phyloP scores from a whole-genome alignment of 352 stramenopile genomes.

The Pythium folliculosum region DNA sequence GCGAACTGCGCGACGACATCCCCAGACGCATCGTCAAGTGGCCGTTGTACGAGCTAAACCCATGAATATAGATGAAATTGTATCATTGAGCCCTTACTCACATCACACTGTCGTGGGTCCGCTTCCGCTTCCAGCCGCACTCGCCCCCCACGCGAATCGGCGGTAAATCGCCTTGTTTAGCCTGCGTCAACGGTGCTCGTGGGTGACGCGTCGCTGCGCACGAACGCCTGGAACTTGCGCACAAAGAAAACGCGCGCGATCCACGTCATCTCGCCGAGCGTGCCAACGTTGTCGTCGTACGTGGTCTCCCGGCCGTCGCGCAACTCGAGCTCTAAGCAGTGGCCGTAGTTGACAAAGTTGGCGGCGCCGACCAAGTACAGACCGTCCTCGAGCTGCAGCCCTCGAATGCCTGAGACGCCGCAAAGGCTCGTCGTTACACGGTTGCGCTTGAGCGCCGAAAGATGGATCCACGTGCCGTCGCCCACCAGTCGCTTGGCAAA shows the following conservation, averaged over 20 bases:
- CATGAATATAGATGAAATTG: too few species aligned
- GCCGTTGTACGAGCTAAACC: conserved; percentile 27
- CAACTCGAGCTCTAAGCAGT: background rate
- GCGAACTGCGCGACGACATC: conserved; percentile 25
- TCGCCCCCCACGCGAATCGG: too few species aligned
- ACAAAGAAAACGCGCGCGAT: background rate
- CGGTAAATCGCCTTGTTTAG: too few species aligned
- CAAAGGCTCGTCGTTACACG: background rate
- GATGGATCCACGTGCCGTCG: background rate
- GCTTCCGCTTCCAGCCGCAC: too few species aligned
- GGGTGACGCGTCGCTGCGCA: background rate
- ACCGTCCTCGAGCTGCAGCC: background rate
- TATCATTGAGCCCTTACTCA: too few species aligned
- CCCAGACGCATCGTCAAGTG: conserved; percentile 66
- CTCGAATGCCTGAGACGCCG: background rate
- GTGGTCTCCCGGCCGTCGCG: background rate
- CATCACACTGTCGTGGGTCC: too few species aligned
- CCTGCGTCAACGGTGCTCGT: too few species aligned
- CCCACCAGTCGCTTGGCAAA: background rate
- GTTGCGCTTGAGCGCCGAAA: background rate
- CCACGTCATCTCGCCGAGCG: background rate
- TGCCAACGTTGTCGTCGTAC: background rate
- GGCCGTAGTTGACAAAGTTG: conserved; percentile 2
- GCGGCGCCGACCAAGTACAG: background rate
- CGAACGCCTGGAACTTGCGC: background rate